Percentiles rank a stretch among this genome's conserved stretches.
These are phyloP conservation scores for Cytidiella melzeri DNA, from an alignment of 768 basidiomycete species.

Conservation along the genomic window DNA sequence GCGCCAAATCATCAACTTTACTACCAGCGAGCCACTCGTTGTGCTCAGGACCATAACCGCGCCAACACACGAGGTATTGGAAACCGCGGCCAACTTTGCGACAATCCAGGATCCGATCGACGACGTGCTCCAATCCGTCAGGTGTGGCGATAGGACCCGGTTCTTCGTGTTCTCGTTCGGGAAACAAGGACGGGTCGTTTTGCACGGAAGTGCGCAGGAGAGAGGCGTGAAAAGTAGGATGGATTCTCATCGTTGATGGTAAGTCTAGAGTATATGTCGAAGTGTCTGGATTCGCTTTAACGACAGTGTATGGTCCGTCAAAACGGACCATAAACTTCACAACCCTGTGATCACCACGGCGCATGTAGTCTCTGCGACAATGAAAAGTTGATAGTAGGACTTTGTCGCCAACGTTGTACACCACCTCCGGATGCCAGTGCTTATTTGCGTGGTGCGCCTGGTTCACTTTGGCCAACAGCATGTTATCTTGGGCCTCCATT, in stretches of 20 bases:
- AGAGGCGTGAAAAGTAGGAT: slow-evolving; percentile 31
- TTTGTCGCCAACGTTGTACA: slow-evolving; percentile 24
- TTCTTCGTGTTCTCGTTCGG: no score
- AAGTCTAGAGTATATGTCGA: slow-evolving; percentile 20
- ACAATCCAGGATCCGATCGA: slow-evolving; percentile 27
- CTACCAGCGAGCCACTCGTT: no score
- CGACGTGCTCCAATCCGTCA: slow-evolving; percentile 23
- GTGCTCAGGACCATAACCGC: no score
- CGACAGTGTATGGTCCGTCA: slow-evolving; percentile 16
- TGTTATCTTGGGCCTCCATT: no score
- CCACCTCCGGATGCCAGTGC: slow-evolving; percentile 18
- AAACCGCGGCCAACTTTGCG: slow-evolving; percentile 19
- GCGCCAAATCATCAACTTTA: no score
- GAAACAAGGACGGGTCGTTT: no score
- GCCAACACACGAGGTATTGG: no score
- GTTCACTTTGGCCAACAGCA: no score
- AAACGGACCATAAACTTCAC: no score
- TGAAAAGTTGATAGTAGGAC: slow-evolving; percentile 32
- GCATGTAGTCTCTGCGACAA: slow-evolving; percentile 20
- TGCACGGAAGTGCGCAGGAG: slow-evolving; percentile 21
- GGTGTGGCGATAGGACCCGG: slow-evolving; percentile 20
- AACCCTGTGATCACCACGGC: slow-evolving; percentile 14
- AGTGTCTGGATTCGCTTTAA: slow-evolving; percentile 9
- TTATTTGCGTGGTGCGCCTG: no score
- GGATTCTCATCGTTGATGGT: slow-evolving; percentile 14